Evolutionary conservation across 2,329 filamentous ascomycete species (phyloP), one percentile per base, ranked within the genome.

Genomic region (Exophiala oligosperma): DNA sequence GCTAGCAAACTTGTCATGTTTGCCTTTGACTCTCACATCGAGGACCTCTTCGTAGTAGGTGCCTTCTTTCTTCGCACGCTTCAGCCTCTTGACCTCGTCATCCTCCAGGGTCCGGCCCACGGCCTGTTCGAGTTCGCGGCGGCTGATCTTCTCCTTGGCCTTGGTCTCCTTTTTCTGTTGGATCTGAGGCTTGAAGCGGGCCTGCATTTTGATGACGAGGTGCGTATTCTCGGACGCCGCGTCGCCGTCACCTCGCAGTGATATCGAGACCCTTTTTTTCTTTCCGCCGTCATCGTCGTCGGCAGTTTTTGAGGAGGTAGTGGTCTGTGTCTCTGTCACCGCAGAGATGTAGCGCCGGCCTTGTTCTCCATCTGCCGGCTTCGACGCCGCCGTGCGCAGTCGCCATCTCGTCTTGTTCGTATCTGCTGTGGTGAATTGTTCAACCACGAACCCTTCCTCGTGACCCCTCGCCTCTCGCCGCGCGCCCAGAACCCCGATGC

Each of bases 21-120:
- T 96, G 56, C 86, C 87, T 78, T 96, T 96, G 29, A 94, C 88
- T 74, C 93, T 94, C 55, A 97, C 79, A 75, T 95, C 87, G 64
- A 97, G 75, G 69, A 97, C 75, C 66, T 84, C 84, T 76, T 97
- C 92, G 72, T 97, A 90, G 71, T 94, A 97, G 71, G 93, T 87
- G 0, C 94, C 94, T 67, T 97, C 90, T 67, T 85, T 84, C 71
- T 90, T 83, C 35, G 94, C 92, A 74, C 79, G 88, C 79, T 95
- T 95, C 70, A 99, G 73, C 72, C 79, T 84, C 76, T 83, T 88
- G 43, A 97, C 90, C 75, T 99, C 94, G 56, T 93, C 88, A 68
- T 97, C 92, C 12, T 91, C 84, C 53, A 97, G 73, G 57, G 79
- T 81, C 60, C 92, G 77, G 1, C 92, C 92, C 0, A 88, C 91